Base-by-base conservation (phyloP, 345 rosid species). In the Ceriops zippeliana region DNA sequence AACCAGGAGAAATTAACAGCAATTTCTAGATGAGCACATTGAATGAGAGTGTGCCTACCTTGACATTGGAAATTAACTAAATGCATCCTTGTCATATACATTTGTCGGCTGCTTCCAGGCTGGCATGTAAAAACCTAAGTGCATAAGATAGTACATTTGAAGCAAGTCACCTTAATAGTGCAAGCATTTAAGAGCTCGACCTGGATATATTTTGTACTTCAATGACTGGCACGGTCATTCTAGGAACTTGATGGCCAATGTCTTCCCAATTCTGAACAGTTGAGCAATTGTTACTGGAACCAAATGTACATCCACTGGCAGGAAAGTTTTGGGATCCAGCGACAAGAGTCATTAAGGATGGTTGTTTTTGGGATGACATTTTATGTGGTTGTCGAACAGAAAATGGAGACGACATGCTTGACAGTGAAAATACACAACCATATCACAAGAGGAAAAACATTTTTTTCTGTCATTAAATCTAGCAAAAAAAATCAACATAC, bases 331-430 rank as follows among this genome's bases (percentile, higher is more conserved):
- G 79, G 62, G 67, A 58, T 54, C 34, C 76, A 65, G n/a, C 24
- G 8, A 19, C 21, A 15, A 21, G 54, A 60, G 16, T 70, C 52
- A 28, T 7, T 13, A 70, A 47, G 46, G 46, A 8, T 27, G 38
- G 62, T 6, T 72, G 66, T 35, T 52, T 52, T 20, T 24, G 70
- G 28, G 65, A 19, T 49, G 35, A 22, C 52, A 35, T 60, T n/a
- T 6, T 28, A 7, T 90, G 97, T 61, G 88, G 99, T 73, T 87
- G 96, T 73, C 86, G 96, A 85, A 83, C 76, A 16, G 92, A 81
- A 81, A 88, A 89, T 73, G 97, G 96, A 16, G 96, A 91, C 52
- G 83, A 90, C 71, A 86, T 87, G 73, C 83, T 90, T 66, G 96
- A 80, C 99, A 91, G 89, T 66, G 68, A 74, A 72, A 38, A 75